Conservation (phyloP, 1,284 basidiomycete species). For the Trametes sp. region DNA sequence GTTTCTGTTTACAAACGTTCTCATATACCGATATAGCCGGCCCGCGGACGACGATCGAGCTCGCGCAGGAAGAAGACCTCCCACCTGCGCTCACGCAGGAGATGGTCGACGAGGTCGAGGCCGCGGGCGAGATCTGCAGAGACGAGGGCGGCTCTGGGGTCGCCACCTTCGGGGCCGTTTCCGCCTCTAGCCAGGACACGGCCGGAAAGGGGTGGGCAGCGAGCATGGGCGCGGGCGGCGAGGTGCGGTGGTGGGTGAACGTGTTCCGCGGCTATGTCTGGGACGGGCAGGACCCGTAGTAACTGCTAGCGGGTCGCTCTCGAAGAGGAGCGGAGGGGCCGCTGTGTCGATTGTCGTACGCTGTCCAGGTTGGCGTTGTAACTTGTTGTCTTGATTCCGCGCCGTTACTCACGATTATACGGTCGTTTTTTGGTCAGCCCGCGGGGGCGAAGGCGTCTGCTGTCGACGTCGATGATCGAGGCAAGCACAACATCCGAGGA, state of each 20-base stretch:
- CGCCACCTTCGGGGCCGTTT: conserved; percentile 35
- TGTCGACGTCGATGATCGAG: too few species aligned
- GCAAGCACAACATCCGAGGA: too few species aligned
- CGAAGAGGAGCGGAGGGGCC: too few species aligned
- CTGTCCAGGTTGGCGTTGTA: too few species aligned
- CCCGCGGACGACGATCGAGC: conserved; percentile 64
- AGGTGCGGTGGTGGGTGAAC: conserved; percentile 74
- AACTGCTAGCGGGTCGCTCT: too few species aligned
- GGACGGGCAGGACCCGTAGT: conserved; percentile 65
- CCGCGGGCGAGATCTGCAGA: conserved; percentile 70
- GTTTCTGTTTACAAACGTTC: neutral
- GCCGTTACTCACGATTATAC: too few species aligned
- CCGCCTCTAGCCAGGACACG: too few species aligned
- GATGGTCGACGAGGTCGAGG: conserved; percentile 78
- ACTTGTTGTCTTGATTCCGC: too few species aligned
- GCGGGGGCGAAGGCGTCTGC: too few species aligned
- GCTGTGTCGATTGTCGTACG: too few species aligned
- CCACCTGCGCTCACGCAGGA: conserved; percentile 77
- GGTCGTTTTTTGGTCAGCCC: too few species aligned
- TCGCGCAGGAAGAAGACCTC: conserved; percentile 73
- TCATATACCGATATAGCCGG: conserved; percentile 30
- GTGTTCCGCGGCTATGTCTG: conserved; percentile 69
- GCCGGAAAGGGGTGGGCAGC: too few species aligned
- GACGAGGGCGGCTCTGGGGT: conserved; percentile 69
- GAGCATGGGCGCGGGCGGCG: conserved; percentile 47